These are phyloP conservation scores for Ustilago sp. DNA, from an alignment of 1,284 basidiomycete genomes.

Conservation along the genomic window DNA sequence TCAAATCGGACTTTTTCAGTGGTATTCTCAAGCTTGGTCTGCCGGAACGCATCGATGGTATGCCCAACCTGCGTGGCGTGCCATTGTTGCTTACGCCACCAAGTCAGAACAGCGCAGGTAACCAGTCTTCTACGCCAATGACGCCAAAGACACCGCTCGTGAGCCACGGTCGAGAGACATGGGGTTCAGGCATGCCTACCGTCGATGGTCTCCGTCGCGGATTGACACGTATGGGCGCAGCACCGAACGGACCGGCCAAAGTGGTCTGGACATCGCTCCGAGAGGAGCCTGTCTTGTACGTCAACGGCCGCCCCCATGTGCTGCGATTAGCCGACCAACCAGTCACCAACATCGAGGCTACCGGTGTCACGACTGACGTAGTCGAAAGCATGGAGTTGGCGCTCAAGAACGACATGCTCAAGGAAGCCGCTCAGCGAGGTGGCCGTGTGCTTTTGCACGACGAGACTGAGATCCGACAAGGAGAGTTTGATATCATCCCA, in stretches of 20 bases:
- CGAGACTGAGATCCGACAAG: conserved; percentile 92
- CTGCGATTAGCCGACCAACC: conserved; percentile 82
- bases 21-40: conserved; percentile 64
- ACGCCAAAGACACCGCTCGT: conserved; percentile 38
- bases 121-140: conserved; percentile 33
- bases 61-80: conserved; percentile 67
- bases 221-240: conserved; percentile 63
- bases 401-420: conserved; percentile 89
- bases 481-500: conserved; percentile 77
- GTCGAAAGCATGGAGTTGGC: conserved; percentile 93
- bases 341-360: conserved; percentile 73
- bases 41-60: conserved; percentile 64
- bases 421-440: conserved; percentile 79
- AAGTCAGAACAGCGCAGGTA: conserved; percentile 10
- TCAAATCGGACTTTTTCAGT: conserved; percentile 95
- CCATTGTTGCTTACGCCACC: conserved; percentile 52
- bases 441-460: conserved; percentile 90
- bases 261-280: conserved; percentile 68
- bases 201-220: conserved; percentile 66
- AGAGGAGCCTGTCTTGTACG: conserved; percentile 68
- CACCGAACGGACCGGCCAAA: conserved; percentile 42
- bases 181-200: conserved; percentile 68
- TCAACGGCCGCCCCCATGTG: conserved; percentile 81
- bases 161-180: conserved; percentile 56
- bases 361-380: conserved; percentile 89